Evolutionary conservation across 495 filamentous ascomycete species (phyloP).

Genomic region (Corynascus novoguineensis): DNA sequence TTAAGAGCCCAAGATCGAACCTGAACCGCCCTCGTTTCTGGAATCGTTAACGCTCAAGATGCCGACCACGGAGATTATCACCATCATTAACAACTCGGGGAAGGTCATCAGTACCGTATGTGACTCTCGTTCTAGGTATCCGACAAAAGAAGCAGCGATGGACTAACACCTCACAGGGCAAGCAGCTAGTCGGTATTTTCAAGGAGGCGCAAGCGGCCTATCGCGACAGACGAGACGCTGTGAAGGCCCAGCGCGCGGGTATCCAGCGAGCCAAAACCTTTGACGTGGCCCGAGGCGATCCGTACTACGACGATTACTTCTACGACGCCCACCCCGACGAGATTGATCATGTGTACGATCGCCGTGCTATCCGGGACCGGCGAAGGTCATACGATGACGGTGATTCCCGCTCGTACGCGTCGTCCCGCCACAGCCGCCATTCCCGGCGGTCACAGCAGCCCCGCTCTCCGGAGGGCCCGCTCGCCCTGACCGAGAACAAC

Average conservation of each 20-base stretch:
- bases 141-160: slow-evolving; percentile 6
- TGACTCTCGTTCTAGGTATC: slow-evolving; percentile 1
- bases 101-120: slow-evolving; percentile 88
- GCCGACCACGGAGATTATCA: slow-evolving; percentile 63
- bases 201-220: slow-evolving; percentile 84
- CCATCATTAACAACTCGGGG: slow-evolving; percentile 86
- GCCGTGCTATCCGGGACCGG: slow-evolving; percentile 20
- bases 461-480: slow-evolving; percentile 24
- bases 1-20: background rate
- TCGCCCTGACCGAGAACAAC: slow-evolving; percentile 39
- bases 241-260: slow-evolving; percentile 55
- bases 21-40: background rate
- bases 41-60: slow-evolving; percentile 30
- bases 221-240: slow-evolving; percentile 71
- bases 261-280: slow-evolving; percentile 41
- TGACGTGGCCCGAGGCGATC: slow-evolving; percentile 28
- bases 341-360: slow-evolving; percentile 17
- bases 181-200: slow-evolving; percentile 79
- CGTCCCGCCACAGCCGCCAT: slow-evolving; percentile 33
- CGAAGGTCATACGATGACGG: slow-evolving; percentile 37
- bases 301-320: slow-evolving; percentile 24
- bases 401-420: slow-evolving; percentile 34
- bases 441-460: slow-evolving; percentile 26
- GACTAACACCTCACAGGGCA: slow-evolving; percentile 55
- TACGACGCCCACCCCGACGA: slow-evolving; percentile 14